A percentile compares a stretch with the other conserved stretches of the same genome.
phyloP scores from a whole-genome alignment of 345 rosid species.

The Draba incana region DNA sequence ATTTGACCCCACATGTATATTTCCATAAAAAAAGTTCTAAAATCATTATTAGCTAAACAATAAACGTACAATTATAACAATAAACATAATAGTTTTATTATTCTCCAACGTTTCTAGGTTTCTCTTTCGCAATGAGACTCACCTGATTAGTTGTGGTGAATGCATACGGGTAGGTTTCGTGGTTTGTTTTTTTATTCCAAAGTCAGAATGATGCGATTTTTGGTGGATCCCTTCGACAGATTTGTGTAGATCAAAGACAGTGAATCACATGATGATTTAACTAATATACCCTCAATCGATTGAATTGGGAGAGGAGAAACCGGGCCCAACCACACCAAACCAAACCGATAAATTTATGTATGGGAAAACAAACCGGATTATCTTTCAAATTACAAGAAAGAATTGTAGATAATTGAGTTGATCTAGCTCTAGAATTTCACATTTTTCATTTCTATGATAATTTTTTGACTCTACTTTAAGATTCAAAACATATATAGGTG shows the following conservation, averaged over 20 bases:
- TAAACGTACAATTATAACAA: no score
- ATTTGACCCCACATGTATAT: no score
- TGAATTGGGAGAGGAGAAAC: neutral
- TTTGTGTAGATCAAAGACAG: neutral
- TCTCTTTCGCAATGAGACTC: neutral
- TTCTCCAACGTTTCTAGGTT: constrained; percentile 2
- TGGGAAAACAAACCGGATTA: no score
- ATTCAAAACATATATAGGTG: neutral
- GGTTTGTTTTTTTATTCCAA: constrained; percentile 3
- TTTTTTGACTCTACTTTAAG: neutral
- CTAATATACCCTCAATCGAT: neutral
- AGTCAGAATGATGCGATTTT: constrained; percentile 32
- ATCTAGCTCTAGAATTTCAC: constrained; percentile 11
- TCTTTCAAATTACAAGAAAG: no score
- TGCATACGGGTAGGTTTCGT: constrained; percentile 14
- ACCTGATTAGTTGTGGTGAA: constrained; percentile 26
- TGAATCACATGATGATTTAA: neutral
- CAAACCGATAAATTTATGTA: neutral
- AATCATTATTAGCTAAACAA: no score
- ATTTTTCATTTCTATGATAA: constrained; percentile 20
- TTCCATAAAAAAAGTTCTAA: no score
- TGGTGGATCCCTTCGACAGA: constrained; percentile 31
- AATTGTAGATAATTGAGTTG: neutral
- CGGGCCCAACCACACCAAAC: neutral
- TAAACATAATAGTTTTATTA: neutral